Conservation (phyloP, 805 yeast species). For the Metschnikowia shivogae region DNA sequence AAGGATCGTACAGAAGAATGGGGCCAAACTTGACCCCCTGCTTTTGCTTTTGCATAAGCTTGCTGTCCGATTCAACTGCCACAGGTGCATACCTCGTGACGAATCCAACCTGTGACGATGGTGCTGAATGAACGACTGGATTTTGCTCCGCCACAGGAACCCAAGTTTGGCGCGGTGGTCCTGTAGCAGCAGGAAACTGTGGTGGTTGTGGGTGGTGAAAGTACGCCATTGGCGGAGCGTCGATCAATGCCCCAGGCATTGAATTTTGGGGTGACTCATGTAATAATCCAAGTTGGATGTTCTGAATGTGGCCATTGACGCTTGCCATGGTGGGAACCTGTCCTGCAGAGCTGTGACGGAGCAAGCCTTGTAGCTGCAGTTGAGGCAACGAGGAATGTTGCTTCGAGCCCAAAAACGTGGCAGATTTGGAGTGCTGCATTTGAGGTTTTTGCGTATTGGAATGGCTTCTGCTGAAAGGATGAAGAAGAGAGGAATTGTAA, state of each 20-base stretch:
- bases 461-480: neutral
- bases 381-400: neutral
- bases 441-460: slow-evolving; percentile 1
- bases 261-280: neutral
- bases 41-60: neutral
- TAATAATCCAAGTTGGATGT: neutral
- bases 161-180: slow-evolving; percentile 1
- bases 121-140: slow-evolving; percentile 18
- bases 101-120: slow-evolving; percentile 20
- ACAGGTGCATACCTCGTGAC: neutral
- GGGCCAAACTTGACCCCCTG: slow-evolving; percentile 34
- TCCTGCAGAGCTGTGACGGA: slow-evolving; percentile 4
- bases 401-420: slow-evolving; percentile 1
- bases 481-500: slow-evolving; percentile 22
- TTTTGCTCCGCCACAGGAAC: slow-evolving; percentile 4
- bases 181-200: neutral
- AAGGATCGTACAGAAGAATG: slow-evolving; percentile 39
- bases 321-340: slow-evolving; percentile 1
- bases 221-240: slow-evolving; percentile 4
- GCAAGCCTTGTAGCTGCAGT: neutral
- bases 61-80: neutral
- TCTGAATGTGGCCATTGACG: neutral
- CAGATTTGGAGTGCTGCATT: slow-evolving; percentile 7
- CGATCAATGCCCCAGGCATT: neutral
- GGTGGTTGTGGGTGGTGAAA: slow-evolving; percentile 3